phyloP scores from a whole-genome alignment of 1,284 basidiomycete species.

The Coriolopsis trogii region DNA sequence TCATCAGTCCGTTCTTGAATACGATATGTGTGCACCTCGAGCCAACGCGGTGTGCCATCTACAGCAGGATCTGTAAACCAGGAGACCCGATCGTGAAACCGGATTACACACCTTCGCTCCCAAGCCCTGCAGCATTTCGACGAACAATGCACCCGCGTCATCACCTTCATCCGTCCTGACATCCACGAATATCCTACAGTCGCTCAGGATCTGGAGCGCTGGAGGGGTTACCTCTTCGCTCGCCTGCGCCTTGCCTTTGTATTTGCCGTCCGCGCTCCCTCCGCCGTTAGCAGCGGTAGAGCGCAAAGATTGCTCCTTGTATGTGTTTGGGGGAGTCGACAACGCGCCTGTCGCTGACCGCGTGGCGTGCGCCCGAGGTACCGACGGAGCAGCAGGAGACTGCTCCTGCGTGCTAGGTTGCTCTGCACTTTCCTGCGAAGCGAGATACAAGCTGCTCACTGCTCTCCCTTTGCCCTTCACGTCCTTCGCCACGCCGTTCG shows the following conservation, averaged over 20 bases:
- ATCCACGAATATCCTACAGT: constrained; percentile 88
- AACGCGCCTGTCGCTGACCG: constrained; percentile 21
- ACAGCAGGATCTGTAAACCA: constrained; percentile 12
- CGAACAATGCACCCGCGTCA: constrained; percentile 82
- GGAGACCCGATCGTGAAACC: background rate
- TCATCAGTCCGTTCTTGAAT: constrained; percentile 84
- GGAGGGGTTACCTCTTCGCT: constrained; percentile 40
- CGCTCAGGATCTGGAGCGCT: constrained; percentile 58
- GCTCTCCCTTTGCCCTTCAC: constrained; percentile 20
- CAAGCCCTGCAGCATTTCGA: constrained; percentile 79
- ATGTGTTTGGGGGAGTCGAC: constrained; percentile 17
- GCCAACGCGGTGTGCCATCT: constrained; percentile 68
- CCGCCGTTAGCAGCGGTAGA: background rate
- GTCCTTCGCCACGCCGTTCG: constrained; percentile 43
- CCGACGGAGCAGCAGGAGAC: constrained; percentile 3
- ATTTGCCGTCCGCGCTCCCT: constrained; percentile 10
- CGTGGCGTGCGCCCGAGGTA: constrained; percentile 16
- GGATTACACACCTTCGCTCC: constrained; percentile 79
- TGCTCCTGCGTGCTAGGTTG: too few species aligned
- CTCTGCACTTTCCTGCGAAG: background rate
- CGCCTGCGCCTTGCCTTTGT: constrained; percentile 36
- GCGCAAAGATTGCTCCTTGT: constrained; percentile 7
- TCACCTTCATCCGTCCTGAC: constrained; percentile 87
- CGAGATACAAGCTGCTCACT: constrained; percentile 11
- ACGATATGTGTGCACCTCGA: constrained; percentile 89